phyloP scores from a whole-genome alignment of 148 eudicot genomes.

The Nyssa sinensis region DNA sequence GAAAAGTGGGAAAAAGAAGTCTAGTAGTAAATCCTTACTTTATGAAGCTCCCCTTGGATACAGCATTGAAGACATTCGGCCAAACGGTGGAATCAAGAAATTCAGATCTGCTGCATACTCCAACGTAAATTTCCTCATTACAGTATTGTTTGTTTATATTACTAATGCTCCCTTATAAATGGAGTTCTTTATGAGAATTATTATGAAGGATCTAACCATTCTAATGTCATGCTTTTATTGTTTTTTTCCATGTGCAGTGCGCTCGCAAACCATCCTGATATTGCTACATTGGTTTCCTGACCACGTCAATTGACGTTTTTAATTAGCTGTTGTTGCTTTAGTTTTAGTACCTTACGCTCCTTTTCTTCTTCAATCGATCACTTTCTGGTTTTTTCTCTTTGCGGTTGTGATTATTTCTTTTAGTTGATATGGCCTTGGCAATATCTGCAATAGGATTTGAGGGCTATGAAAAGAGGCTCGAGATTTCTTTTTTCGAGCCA shows the following conservation, averaged over 20 bases:
- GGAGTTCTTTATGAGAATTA: background rate
- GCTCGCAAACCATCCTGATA: conserved; percentile 63
- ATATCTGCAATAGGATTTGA: conserved; percentile 41
- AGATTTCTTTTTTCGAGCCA: conserved; percentile 34
- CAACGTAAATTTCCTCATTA: conserved; percentile 41
- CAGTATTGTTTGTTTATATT: background rate
- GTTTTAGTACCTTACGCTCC: conserved; percentile 14
- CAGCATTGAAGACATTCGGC: conserved; percentile 74
- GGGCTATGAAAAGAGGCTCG: conserved; percentile 41
- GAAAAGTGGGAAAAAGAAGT: conserved; percentile 84
- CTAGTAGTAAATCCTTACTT: conserved; percentile 46
- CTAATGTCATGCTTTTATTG: background rate
- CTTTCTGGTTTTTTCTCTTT: background rate
- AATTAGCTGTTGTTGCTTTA: background rate
- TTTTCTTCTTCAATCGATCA: conserved; percentile 13
- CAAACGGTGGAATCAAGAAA: conserved; percentile 64
- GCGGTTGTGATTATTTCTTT: background rate
- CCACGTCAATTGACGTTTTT: conserved; percentile 20
- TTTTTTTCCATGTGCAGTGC: conserved; percentile 38
- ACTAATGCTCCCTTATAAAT: background rate
- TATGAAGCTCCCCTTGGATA: conserved; percentile 81
- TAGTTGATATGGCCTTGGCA: conserved; percentile 18
- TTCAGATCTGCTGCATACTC: conserved; percentile 83
- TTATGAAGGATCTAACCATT: background rate
- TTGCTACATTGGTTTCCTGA: conserved; percentile 7